Evolutionary conservation across 306 rosid genomes (phyloP).

Genomic region (Nissolia schottii): DNA sequence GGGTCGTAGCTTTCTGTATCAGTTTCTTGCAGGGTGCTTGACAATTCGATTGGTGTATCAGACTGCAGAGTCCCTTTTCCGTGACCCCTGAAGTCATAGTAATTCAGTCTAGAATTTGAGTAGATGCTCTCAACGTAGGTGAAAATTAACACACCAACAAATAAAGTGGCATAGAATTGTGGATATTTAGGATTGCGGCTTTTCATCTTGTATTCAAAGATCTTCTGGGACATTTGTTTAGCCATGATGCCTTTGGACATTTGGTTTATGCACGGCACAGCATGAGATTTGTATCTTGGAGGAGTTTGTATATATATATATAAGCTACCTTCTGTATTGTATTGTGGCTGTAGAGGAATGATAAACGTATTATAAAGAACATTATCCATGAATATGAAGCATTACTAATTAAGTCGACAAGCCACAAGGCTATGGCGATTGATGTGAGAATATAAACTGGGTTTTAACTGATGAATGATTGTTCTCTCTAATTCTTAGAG

Average conservation of each 20-base stretch:
- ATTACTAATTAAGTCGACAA: neutral
- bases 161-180: neutral
- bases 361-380: neutral
- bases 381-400: neutral
- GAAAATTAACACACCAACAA: neutral
- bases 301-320: neutral
- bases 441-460: neutral
- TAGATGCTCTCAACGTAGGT: neutral
- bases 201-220: neutral
- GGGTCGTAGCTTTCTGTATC: constrained; percentile 41
- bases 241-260: neutral
- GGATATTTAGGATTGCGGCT: neutral
- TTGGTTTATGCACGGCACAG: neutral
- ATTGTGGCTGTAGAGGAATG: neutral
- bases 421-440: neutral
- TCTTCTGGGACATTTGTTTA: neutral
- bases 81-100: neutral
- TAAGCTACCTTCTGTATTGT: neutral
- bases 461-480: neutral
- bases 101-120: neutral
- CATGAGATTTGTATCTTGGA: neutral
- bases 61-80: too few relatives aligned
- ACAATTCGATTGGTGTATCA: neutral
- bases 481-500: neutral
- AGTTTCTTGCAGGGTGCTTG: neutral